Base-by-base conservation (phyloP, 768 basidiomycete genomes). In the Pleurotus citrinopileatus region DNA sequence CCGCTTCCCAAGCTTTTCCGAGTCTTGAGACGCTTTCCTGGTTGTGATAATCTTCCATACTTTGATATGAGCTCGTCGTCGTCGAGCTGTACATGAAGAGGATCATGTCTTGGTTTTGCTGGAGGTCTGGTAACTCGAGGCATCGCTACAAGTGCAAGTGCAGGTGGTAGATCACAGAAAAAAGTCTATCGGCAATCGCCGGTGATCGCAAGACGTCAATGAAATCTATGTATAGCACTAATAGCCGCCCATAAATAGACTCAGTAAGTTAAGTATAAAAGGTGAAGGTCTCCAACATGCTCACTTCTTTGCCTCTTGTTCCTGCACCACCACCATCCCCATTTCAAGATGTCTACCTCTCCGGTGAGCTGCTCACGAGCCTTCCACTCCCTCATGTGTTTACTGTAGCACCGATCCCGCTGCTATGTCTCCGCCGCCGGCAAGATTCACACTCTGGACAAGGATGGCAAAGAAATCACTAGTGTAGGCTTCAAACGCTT, bases 401-500 rank as follows among this genome's bases (percentile, higher is more conserved):
- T 26, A 43, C 45, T 47, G 26, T 40, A 54, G 37, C 37, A 52
- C 10, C 23, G 60, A 57, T 52, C 15, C n/a, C n/a, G 45, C 45
- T 47, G 25, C 46, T 52, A 61, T 61, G 61, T 45, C 60, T 40
- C 47, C 61, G 53, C 44, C 51, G 32, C 43, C 56, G 52, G 19
- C 22, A 62, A 90, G 86, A 81, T 81, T 53, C 77, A 69, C 53
- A 82, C 82, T 28, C 68, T 89, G 56, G 91, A 90, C 68, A 89
- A 88, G 73, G 78, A 82, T 55, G 91, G 90, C 45, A 58, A 78
- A 7, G 86, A 86, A 64, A 92, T 94, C 62, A 81, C 75, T 52
- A 75, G 83, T 19, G 94, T 98, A 40, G 95, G 95, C 42, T 84
- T 87, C 65, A 70, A 87, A 58, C 82, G 87, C 53, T 97, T 97